Conservation (phyloP, 2,329 filamentous ascomycete genomes). For the Westerdykella sp. region DNA sequence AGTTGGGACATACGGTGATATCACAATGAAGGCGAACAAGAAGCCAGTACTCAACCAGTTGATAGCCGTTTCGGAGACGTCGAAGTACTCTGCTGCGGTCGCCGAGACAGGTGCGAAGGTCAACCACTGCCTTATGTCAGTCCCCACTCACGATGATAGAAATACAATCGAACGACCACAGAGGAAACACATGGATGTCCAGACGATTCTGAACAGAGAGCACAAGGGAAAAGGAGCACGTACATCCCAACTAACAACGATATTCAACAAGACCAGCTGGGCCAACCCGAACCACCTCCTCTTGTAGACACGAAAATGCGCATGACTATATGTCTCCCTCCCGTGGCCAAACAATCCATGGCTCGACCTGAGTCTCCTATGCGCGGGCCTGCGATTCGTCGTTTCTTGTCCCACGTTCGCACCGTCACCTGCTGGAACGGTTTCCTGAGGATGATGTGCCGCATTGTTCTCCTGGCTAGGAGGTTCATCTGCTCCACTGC, state of each 20-base stretch:
- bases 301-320: slow-evolving; percentile 59
- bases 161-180: not conserved
- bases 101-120: slow-evolving; percentile 80
- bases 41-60: slow-evolving; percentile 93
- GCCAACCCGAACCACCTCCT: slow-evolving; percentile 81
- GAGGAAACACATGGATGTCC: too few relatives aligned
- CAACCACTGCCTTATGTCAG: slow-evolving; percentile 62
- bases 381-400: slow-evolving; percentile 4
- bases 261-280: slow-evolving; percentile 81
- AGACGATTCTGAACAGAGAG: too few relatives aligned
- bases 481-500: too few relatives aligned
- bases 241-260: slow-evolving; percentile 93
- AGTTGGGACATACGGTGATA: slow-evolving; percentile 53
- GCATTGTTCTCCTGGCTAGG: too few relatives aligned
- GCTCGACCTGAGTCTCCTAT: slow-evolving; percentile 2
- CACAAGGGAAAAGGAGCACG: slow-evolving; percentile 39
- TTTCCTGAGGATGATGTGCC: too few relatives aligned
- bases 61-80: slow-evolving; percentile 65
- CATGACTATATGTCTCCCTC: slow-evolving; percentile 23
- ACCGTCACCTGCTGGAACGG: too few relatives aligned
- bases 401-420: slow-evolving; percentile 7
- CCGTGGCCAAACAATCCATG: not conserved
- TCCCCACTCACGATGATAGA: not conserved
- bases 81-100: slow-evolving; percentile 68
- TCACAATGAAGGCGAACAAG: slow-evolving; percentile 72